Conservation (phyloP, 768 basidiomycete genomes). For the Udeniomyces megalosporus region DNA sequence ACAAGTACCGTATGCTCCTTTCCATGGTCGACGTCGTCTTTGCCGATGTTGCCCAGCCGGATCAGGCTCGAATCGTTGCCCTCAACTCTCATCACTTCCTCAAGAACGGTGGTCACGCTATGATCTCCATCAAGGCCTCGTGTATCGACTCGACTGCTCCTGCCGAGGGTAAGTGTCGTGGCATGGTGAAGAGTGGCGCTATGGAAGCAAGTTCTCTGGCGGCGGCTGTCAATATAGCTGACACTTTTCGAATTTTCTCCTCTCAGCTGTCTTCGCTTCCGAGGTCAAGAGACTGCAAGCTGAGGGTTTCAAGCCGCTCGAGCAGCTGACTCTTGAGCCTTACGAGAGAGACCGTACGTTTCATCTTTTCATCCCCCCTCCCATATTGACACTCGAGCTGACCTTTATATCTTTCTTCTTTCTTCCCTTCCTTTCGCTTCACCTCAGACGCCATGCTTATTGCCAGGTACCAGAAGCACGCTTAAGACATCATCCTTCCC, state of each 20-base stretch:
- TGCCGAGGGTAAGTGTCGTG: slow-evolving; percentile 39
- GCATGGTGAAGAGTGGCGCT: too few species aligned
- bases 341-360: slow-evolving; percentile 30
- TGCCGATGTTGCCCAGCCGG: slow-evolving; percentile 94
- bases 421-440: not conserved
- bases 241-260: not conserved
- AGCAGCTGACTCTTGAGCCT: slow-evolving; percentile 82
- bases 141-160: slow-evolving; percentile 95
- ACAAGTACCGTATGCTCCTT: slow-evolving; percentile 92
- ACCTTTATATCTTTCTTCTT: not conserved
- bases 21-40: slow-evolving; percentile 94
- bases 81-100: slow-evolving; percentile 91
- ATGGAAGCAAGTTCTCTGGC: too few species aligned
- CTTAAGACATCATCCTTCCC: not conserved
- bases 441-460: slow-evolving; percentile 20
- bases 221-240: not conserved
- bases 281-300: slow-evolving; percentile 69
- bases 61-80: slow-evolving; percentile 91
- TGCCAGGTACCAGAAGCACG: not conserved
- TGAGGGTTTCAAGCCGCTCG: slow-evolving; percentile 74
- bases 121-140: slow-evolving; percentile 97
- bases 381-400: not conserved
- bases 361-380: not conserved
- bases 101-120: slow-evolving; percentile 75
- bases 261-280: slow-evolving; percentile 52